Conservation (phyloP, 1,284 basidiomycete genomes). For the Paramarasmius palmivorus region DNA sequence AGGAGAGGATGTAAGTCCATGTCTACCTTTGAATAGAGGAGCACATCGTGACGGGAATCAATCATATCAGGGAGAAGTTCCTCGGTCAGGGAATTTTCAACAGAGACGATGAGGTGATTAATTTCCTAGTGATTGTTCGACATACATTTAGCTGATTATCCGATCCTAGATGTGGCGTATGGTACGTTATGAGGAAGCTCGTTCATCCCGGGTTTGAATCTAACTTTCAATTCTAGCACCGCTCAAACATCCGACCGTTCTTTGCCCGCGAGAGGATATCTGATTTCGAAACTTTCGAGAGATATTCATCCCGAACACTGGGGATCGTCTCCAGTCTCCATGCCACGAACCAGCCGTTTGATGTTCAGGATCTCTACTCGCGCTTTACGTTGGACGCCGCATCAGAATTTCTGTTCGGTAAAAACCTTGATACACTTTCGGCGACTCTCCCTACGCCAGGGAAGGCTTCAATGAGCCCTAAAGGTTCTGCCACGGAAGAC, state of each 20-base stretch:
- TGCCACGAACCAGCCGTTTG: constrained; percentile 42
- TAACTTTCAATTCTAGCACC: constrained; percentile 45
- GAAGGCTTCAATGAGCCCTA: constrained; percentile 46
- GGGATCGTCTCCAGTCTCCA: constrained; percentile 45
- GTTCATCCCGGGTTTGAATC: not conserved
- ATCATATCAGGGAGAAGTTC: constrained; percentile 57
- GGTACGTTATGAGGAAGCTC: constrained; percentile 26
- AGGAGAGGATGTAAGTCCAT: constrained; percentile 58
- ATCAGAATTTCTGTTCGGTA: constrained; percentile 70
- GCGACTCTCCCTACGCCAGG: constrained; percentile 51
- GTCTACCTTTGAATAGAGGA: not conserved
- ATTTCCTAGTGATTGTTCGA: constrained; percentile 7
- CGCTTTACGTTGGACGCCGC: constrained; percentile 72
- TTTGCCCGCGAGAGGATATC: constrained; percentile 69
- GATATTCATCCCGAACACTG: constrained; percentile 48
- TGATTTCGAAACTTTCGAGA: constrained; percentile 70
- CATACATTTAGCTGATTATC: constrained; percentile 2
- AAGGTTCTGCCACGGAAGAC: constrained; percentile 61
- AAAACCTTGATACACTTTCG: constrained; percentile 60
- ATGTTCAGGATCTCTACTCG: constrained; percentile 66
- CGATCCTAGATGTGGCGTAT: constrained; percentile 45
- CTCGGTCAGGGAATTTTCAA: constrained; percentile 76
- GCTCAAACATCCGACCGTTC: constrained; percentile 69
- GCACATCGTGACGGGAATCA: not conserved
- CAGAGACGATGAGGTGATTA: constrained; percentile 61